A percentile compares a stretch with the other conserved stretches of the same genome.
Conservation (phyloP, 371 early-diverging fungal genomes). For the Saksenaea oblongispora region DNA sequence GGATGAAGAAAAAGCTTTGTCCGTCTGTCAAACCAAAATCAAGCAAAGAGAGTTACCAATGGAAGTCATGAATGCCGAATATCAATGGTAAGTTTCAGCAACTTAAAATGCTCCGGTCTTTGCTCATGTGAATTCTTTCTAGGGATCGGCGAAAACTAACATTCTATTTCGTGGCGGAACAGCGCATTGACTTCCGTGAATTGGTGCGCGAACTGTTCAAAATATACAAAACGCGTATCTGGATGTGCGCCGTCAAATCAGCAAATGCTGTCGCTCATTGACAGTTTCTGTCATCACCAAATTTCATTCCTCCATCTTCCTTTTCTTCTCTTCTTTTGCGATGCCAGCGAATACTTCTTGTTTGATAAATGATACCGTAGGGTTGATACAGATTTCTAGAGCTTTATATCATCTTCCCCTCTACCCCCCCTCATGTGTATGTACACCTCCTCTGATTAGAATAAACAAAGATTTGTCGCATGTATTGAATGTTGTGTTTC, state of each 20-base stretch:
- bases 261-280: neutral
- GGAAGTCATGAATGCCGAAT: constrained; percentile 97
- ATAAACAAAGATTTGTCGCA: constrained; percentile 4
- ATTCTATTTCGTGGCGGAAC: constrained; percentile 91
- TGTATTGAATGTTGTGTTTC: neutral
- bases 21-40: constrained; percentile 85
- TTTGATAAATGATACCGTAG: constrained; percentile 4
- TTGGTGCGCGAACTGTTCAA: constrained; percentile 98
- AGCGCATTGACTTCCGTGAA: constrained; percentile 98
- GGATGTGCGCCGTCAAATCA: constrained; percentile 72
- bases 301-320: neutral
- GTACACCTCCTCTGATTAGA: constrained; percentile 1
- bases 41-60: constrained; percentile 86
- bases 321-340: neutral
- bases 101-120: neutral
- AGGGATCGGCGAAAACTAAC: constrained; percentile 96
- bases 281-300: neutral
- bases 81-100: constrained; percentile 77
- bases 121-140: neutral
- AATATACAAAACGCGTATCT: constrained; percentile 98
- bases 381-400: constrained; percentile 1
- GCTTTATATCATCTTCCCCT: neutral
- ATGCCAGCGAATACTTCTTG: constrained; percentile 2
- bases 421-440: neutral
- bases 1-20: constrained; percentile 90